phyloP scores from a whole-genome alignment of 2,329 filamentous ascomycete species.

The Aspergillus ochraceus region DNA sequence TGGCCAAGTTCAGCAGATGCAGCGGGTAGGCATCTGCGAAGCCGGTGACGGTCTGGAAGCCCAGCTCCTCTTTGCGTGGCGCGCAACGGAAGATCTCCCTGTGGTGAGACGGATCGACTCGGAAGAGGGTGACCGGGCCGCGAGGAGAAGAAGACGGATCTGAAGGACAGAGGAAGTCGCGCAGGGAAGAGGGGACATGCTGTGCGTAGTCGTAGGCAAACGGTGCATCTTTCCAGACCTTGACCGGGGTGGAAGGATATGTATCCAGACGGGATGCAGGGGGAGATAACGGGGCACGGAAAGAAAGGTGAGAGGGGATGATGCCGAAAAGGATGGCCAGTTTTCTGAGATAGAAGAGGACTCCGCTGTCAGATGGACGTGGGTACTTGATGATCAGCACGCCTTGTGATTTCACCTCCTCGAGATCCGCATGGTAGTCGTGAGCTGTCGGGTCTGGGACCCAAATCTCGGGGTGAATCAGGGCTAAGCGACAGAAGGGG shows the following conservation, averaged over 20 bases:
- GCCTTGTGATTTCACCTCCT: conserved; percentile 53
- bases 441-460: conserved; percentile 50
- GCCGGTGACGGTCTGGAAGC: conserved; percentile 54
- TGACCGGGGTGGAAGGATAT: conserved; percentile 50
- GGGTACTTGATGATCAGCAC: conserved; percentile 54
- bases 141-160: conserved; percentile 6
- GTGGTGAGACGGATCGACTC: conserved; percentile 45
- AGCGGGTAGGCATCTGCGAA: conserved; percentile 62
- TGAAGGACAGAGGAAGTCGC: conserved; percentile 43
- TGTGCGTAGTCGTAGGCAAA: conserved; percentile 39
- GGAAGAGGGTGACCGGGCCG: conserved; percentile 56
- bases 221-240: conserved; percentile 58
- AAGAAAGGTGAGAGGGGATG: conserved; percentile 41
- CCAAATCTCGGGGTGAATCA: conserved; percentile 65
- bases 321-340: conserved; percentile 32
- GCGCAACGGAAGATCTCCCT: conserved; percentile 57
- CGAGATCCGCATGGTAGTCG: conserved; percentile 43
- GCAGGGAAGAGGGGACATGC: conserved; percentile 50
- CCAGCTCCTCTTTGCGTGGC: conserved; percentile 51
- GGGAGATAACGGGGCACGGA: conserved; percentile 56
- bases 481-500: conserved; percentile 63
- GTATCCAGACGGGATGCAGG: conserved; percentile 38
- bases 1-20: conserved; percentile 56
- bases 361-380: conserved; percentile 12
- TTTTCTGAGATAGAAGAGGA: conserved; percentile 17